phyloP scores from a whole-genome alignment of 2,329 filamentous ascomycete genomes.

The Chaetomium globosum region DNA sequence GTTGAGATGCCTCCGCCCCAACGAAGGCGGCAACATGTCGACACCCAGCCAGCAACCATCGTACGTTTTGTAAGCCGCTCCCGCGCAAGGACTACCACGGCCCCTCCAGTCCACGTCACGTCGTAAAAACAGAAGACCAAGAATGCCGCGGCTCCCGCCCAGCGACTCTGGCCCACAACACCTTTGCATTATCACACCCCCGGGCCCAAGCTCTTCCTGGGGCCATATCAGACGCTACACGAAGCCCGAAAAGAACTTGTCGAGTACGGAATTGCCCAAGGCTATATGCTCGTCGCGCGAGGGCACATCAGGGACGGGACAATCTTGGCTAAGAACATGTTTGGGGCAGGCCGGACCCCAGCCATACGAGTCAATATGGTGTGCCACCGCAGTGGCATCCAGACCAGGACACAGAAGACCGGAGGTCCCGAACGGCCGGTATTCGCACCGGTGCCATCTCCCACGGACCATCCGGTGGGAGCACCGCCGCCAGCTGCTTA shows the following conservation, averaged over 20 bases:
- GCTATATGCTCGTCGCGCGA: constrained; percentile 32
- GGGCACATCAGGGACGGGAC: constrained; percentile 28
- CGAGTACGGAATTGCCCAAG: constrained; percentile 34
- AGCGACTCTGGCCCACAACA: constrained; percentile 17
- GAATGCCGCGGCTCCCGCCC: constrained; percentile 20
- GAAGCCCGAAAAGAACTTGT: constrained; percentile 24
- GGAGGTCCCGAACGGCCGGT: constrained; percentile 32
- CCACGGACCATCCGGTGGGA: too few species aligned
- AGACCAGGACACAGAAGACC: constrained; percentile 31
- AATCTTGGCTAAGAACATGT: too few species aligned
- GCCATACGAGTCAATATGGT: constrained; percentile 32
- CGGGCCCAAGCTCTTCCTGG: constrained; percentile 31
- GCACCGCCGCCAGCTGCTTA: too few species aligned
- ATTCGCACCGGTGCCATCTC: too few species aligned
- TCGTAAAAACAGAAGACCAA: too few species aligned
- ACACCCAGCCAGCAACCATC: background rate
- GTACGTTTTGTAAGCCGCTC: background rate
- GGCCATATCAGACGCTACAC: constrained; percentile 32
- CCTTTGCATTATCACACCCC: constrained; percentile 29
- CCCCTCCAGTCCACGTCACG: too few species aligned
- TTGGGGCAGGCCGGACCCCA: constrained; percentile 15
- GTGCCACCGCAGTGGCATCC: constrained; percentile 33
- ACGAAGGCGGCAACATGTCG: background rate
- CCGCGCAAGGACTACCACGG: background rate
- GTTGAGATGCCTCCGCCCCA: constrained; percentile 23